These are phyloP conservation scores for Abortiporus biennis DNA, from an alignment of 1,284 basidiomycete genomes.

Conservation along the genomic window DNA sequence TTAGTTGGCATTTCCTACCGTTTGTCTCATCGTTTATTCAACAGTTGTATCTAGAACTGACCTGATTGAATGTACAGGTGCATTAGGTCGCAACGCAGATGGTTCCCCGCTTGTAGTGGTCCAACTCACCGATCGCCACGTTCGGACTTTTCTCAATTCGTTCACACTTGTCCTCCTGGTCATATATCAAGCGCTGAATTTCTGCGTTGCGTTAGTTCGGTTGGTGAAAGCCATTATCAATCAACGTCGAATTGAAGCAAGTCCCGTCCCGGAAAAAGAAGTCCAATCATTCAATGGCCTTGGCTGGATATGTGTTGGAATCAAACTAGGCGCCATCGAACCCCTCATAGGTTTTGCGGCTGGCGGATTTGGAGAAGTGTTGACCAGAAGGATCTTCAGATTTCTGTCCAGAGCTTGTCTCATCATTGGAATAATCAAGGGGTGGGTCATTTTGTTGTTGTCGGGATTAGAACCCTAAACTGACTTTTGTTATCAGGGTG, in stretches of 20 bases:
- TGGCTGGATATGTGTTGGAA: conserved; percentile 53
- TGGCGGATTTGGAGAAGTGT: conserved; percentile 39
- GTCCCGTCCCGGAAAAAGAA: conserved; percentile 30
- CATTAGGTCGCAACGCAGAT: too few species aligned
- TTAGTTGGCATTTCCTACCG: conserved; percentile 56
- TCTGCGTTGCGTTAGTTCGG: conserved; percentile 52
- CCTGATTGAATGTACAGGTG: too few species aligned
- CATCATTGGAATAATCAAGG: conserved; percentile 56
- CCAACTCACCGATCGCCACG: conserved; percentile 32
- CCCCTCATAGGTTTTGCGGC: conserved; percentile 56
- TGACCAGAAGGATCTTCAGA: conserved; percentile 54
- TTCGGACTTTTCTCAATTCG: conserved; percentile 49
- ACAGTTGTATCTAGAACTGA: conserved; percentile 6
- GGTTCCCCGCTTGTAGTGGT: too few species aligned
- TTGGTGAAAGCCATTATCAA: conserved; percentile 42
- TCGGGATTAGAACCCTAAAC: conserved; percentile 4
- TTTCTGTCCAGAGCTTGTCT: conserved; percentile 46
- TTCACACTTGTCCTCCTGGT: conserved; percentile 53
- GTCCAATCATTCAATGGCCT: conserved; percentile 51
- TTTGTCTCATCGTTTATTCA: conserved; percentile 26
- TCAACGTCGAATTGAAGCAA: conserved; percentile 44
- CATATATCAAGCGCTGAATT: conserved; percentile 49
- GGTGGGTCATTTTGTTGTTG: conserved; percentile 36
- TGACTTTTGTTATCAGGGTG: conserved; percentile 15
- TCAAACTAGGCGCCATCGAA: conserved; percentile 60